These are phyloP conservation scores for Sequoia sempervirens DNA, from an alignment of 75 land plant genomes.

Conservation along the genomic window DNA sequence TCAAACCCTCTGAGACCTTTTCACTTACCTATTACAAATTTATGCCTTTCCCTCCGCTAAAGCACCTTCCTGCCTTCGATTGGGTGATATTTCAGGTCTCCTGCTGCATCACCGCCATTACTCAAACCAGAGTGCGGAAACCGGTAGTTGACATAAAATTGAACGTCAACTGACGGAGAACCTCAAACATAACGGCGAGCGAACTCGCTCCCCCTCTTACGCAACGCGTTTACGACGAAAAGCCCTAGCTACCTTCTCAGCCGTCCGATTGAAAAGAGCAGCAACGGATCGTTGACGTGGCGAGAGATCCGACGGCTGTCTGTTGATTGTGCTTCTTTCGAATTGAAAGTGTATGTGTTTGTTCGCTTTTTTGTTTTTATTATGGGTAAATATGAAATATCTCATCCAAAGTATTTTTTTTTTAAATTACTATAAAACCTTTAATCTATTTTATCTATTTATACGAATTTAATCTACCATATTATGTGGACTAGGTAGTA, in stretches of 20 bases:
- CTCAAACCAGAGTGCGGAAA: neutral
- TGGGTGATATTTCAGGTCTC: no score
- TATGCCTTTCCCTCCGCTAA: neutral
- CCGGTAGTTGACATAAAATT: conserved; percentile 7
- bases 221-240: conserved; percentile 1
- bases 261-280: neutral
- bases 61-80: neutral
- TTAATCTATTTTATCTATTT: no score
- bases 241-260: neutral
- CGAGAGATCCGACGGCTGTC: neutral
- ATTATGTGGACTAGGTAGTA: neutral
- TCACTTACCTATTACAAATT: neutral
- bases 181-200: conserved; percentile 7
- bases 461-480: neutral
- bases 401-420: neutral
- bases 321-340: neutral
- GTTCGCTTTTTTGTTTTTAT: neutral
- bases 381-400: neutral
- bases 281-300: conserved; percentile 7
- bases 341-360: neutral
- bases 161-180: conserved; percentile 8
- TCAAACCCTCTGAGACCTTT: neutral
- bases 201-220: neutral
- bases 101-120: conserved; percentile 7
- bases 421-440: no score